A percentile compares a stretch with the other conserved stretches of the same genome.
phyloP scores from a whole-genome alignment of 2,329 filamentous ascomycete species.

The Aureobasidium sp. region DNA sequence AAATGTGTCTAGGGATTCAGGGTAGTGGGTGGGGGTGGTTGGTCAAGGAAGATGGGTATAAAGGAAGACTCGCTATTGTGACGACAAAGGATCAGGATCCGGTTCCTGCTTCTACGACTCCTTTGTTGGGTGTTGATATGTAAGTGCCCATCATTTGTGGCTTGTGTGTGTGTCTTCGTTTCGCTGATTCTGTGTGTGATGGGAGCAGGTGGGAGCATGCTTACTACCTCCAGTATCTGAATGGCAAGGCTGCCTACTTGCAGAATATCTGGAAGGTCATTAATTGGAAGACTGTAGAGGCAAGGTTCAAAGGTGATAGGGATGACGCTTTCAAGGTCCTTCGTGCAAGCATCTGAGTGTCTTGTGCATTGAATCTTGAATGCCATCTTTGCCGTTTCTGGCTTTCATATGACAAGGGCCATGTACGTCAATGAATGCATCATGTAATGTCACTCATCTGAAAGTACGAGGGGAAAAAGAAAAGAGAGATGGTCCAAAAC shows the following conservation, averaged over 20 bases:
- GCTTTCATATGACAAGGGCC: too few relatives aligned
- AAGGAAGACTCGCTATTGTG: constrained; percentile 59
- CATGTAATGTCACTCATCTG: too few relatives aligned
- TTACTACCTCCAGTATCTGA: constrained; percentile 79
- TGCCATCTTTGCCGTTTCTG: too few relatives aligned
- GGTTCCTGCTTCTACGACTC: constrained; percentile 57
- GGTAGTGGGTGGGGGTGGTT: constrained; percentile 89
- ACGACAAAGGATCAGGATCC: constrained; percentile 86
- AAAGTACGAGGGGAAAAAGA: too few relatives aligned
- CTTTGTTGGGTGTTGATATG: constrained; percentile 76
- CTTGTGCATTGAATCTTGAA: too few relatives aligned
- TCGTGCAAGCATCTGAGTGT: not conserved
- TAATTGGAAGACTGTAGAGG: constrained; percentile 67
- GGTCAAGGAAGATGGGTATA: constrained; percentile 52
- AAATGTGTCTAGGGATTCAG: constrained; percentile 63
- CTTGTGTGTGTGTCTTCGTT: not conserved
- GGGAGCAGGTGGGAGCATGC: constrained; percentile 68
- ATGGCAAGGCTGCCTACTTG: constrained; percentile 67
- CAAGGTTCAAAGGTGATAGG: constrained; percentile 44
- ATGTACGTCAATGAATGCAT: too few relatives aligned
- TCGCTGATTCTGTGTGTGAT: too few relatives aligned
- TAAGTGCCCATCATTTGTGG: constrained; percentile 60
- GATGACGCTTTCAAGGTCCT: constrained; percentile 4
- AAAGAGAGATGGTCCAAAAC: too few relatives aligned
- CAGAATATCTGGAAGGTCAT: constrained; percentile 72